Evolutionary conservation across 2,329 filamentous ascomycete species (phyloP).

Genomic region (Cryphonectria naterciae): DNA sequence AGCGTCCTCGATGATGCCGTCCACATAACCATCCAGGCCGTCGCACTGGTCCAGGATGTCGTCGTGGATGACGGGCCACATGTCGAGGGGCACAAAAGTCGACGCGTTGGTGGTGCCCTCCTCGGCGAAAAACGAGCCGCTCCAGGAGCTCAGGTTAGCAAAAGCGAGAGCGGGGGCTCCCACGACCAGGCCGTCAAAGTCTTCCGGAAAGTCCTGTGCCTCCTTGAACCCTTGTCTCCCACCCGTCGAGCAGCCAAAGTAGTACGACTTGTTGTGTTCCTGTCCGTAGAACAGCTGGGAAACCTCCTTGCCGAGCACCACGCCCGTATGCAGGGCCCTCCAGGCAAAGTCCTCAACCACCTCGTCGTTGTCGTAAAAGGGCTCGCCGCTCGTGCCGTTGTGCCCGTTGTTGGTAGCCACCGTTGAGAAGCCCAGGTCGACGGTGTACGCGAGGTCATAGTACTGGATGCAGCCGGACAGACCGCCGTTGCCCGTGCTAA

Average conservation of each 20-base stretch:
- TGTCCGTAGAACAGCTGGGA: constrained; percentile 51
- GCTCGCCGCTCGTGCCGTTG: constrained; percentile 43
- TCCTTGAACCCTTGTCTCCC: constrained; percentile 61
- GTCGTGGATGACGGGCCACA: constrained; percentile 49
- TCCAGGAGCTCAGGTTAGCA: constrained; percentile 47
- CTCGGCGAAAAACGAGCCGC: constrained; percentile 53
- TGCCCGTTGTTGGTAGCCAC: constrained; percentile 56
- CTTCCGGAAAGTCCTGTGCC: constrained; percentile 55
- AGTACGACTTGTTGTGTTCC: constrained; percentile 54
- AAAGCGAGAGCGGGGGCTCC: constrained; percentile 57
- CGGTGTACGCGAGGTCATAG: constrained; percentile 47
- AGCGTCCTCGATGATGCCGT: constrained; percentile 54
- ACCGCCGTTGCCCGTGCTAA: constrained; percentile 54
- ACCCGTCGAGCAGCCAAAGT: constrained; percentile 61
- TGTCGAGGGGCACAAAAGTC: constrained; percentile 29
- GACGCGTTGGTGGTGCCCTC: constrained; percentile 46
- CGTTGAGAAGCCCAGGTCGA: constrained; percentile 46
- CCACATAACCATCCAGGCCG: constrained; percentile 50
- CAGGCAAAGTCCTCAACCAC: constrained; percentile 44
- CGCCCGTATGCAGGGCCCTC: constrained; percentile 51
- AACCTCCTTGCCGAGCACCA: constrained; percentile 52
- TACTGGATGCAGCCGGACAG: constrained; percentile 52
- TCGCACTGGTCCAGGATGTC: constrained; percentile 57
- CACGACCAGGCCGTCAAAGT: constrained; percentile 61
- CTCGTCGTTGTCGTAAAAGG: constrained; percentile 43